Evolutionary conservation across 331 rosid genomes (phyloP).

Genomic region (Phaseolus coccineus): DNA sequence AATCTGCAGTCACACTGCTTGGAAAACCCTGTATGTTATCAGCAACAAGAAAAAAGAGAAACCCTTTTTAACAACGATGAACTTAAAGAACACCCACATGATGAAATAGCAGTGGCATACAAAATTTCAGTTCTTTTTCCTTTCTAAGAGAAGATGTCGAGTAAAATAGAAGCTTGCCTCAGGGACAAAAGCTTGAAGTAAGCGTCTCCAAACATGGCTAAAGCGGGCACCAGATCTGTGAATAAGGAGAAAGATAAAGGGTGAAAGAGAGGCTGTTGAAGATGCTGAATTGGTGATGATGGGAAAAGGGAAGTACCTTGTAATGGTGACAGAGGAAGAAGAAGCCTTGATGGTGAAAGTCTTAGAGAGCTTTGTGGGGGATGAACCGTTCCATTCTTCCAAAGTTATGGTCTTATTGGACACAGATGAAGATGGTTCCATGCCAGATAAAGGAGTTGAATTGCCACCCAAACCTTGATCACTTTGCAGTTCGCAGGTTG

Average conservation of each 20-base stretch:
- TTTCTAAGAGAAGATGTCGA: not conserved
- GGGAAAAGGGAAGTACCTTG: conserved; percentile 55
- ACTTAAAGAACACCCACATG: conserved; percentile 23
- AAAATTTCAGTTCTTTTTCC: not conserved
- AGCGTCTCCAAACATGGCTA: conserved; percentile 70
- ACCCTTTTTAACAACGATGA: conserved; percentile 6
- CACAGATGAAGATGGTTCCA: conserved; percentile 52
- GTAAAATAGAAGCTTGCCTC: conserved; percentile 66
- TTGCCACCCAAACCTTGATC: not conserved
- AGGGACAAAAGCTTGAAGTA: conserved; percentile 92
- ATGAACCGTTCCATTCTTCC: conserved; percentile 95
- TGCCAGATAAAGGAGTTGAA: conserved; percentile 31
- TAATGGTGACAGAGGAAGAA: conserved; percentile 65
- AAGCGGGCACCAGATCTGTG: conserved; percentile 75
- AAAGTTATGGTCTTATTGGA: conserved; percentile 52
- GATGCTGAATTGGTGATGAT: not conserved
- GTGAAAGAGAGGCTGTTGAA: not conserved
- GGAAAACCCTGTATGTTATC: conserved; percentile 84
- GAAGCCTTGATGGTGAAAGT: conserved; percentile 81
- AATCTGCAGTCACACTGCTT: conserved; percentile 93
- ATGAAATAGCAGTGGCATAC: not conserved
- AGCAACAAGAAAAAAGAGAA: conserved; percentile 5
- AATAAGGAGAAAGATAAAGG: not conserved
- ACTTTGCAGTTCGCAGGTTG: conserved; percentile 35
- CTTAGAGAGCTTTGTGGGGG: conserved; percentile 76